Conservation (phyloP, 225 moss, liverwort and hornwort species). For the Lunularia cruciata region DNA sequence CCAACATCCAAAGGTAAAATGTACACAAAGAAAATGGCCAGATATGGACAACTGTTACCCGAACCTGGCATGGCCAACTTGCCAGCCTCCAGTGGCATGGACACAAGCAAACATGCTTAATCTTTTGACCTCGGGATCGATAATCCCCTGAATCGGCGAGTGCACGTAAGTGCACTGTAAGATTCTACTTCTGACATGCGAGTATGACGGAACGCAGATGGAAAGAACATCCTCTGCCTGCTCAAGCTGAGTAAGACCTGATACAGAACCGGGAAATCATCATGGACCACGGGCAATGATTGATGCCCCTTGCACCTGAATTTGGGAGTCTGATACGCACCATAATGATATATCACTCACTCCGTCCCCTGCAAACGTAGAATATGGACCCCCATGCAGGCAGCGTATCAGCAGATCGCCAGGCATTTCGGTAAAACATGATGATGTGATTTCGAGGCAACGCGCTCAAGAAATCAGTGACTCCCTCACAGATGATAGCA, state of each 20-base stretch:
- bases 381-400: background rate
- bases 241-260: conserved; percentile 6
- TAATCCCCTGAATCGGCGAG: background rate
- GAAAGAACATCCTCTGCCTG: background rate
- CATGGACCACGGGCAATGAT: background rate
- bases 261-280: background rate
- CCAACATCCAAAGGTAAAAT: background rate
- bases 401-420: conserved; percentile 2
- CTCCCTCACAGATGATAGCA: conserved; percentile 4
- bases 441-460: background rate
- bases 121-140: conserved; percentile 5
- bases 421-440: background rate
- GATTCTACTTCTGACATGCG: conserved; percentile 5
- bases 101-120: conserved; percentile 5
- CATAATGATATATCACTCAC: background rate
- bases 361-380: background rate
- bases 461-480: conserved; percentile 12
- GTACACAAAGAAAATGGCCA: conserved; percentile 6
- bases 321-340: background rate
- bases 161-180: conserved; percentile 1
- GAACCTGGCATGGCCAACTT: conserved; percentile 12
- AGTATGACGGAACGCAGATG: conserved; percentile 1
- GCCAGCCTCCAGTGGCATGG: conserved; percentile 2
- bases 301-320: conserved; percentile 5
- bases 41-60: conserved; percentile 2